phyloP scores from a whole-genome alignment of 495 filamentous ascomycete species.

The Lichenothelia convexa region DNA sequence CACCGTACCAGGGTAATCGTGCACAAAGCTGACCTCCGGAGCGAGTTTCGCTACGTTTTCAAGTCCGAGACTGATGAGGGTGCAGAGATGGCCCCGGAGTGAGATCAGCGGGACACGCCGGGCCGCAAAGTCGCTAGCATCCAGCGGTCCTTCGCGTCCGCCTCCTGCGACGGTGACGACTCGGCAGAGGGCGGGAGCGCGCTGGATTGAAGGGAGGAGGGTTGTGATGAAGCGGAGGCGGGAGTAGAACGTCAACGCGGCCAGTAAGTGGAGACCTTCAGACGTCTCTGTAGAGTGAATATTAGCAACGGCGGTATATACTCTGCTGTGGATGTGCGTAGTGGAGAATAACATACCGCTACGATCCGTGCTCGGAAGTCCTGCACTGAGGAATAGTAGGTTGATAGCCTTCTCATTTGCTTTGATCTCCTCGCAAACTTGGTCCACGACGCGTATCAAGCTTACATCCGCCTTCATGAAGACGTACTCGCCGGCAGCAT shows the following conservation, averaged over 20 bases:
- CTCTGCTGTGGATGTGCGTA: too few species aligned
- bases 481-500: slow-evolving; percentile 30
- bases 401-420: slow-evolving; percentile 38
- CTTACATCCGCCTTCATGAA: slow-evolving; percentile 43
- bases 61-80: slow-evolving; percentile 20
- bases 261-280: slow-evolving; percentile 37
- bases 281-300: slow-evolving; percentile 28
- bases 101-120: slow-evolving; percentile 15
- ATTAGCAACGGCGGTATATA: too few species aligned
- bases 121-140: slow-evolving; percentile 15
- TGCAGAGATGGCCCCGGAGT: slow-evolving; percentile 25
- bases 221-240: slow-evolving; percentile 39
- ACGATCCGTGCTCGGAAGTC: too few species aligned
- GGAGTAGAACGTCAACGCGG: slow-evolving; percentile 39
- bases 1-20: slow-evolving; percentile 13
- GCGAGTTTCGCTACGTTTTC: slow-evolving; percentile 7
- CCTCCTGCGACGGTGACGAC: slow-evolving; percentile 18
- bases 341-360: too few species aligned
- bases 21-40: slow-evolving; percentile 9
- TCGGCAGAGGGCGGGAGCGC: slow-evolving; percentile 13
- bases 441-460: slow-evolving; percentile 40
- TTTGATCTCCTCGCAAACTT: slow-evolving; percentile 36
- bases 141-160: slow-evolving; percentile 10
- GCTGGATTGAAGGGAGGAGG: slow-evolving; percentile 14
- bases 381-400: slow-evolving; percentile 38